Conservation (phyloP, 495 filamentous ascomycete species). For the Tetracladium setigerum region DNA sequence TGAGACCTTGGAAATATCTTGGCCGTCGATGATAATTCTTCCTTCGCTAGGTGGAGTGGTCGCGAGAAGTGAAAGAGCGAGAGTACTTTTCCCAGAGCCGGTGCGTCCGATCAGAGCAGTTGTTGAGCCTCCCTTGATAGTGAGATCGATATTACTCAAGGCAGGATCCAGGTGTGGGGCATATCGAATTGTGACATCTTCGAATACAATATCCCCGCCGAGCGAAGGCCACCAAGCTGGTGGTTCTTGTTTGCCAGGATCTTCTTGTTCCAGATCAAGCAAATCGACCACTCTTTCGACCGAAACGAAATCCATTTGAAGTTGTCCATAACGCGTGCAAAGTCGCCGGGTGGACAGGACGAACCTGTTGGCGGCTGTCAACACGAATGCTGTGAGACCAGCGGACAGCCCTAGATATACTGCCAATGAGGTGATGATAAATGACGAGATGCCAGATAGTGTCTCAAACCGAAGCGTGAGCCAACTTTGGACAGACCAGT, state of each 20-base stretch:
- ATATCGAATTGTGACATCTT: slow-evolving; percentile 69
- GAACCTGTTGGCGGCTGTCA: slow-evolving; percentile 52
- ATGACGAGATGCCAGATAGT: slow-evolving; percentile 62
- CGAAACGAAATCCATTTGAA: slow-evolving; percentile 86
- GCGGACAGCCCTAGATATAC: slow-evolving; percentile 60
- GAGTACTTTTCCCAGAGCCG: slow-evolving; percentile 58
- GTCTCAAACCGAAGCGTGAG: slow-evolving; percentile 69
- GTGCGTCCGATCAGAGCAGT: slow-evolving; percentile 30
- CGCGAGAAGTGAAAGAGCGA: slow-evolving; percentile 56
- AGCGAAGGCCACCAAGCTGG: slow-evolving; percentile 70
- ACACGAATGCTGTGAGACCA: slow-evolving; percentile 70
- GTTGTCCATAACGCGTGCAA: slow-evolving; percentile 67
- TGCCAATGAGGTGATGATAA: slow-evolving; percentile 61
- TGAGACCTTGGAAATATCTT: slow-evolving; percentile 52
- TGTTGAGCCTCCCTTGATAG: slow-evolving; percentile 65
- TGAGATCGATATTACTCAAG: slow-evolving; percentile 53
- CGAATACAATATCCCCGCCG: slow-evolving; percentile 62
- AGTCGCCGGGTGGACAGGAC: slow-evolving; percentile 64
- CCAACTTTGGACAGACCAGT: slow-evolving; percentile 81
- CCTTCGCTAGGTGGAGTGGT: slow-evolving; percentile 44
- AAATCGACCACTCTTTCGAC: slow-evolving; percentile 78
- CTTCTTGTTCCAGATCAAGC: slow-evolving; percentile 65
- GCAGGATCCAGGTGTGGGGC: slow-evolving; percentile 67
- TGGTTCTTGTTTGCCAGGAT: slow-evolving; percentile 53
- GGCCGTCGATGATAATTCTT: slow-evolving; percentile 49